phyloP scores from a whole-genome alignment of 2,329 filamentous ascomycete genomes.

The Knufia fluminis region DNA sequence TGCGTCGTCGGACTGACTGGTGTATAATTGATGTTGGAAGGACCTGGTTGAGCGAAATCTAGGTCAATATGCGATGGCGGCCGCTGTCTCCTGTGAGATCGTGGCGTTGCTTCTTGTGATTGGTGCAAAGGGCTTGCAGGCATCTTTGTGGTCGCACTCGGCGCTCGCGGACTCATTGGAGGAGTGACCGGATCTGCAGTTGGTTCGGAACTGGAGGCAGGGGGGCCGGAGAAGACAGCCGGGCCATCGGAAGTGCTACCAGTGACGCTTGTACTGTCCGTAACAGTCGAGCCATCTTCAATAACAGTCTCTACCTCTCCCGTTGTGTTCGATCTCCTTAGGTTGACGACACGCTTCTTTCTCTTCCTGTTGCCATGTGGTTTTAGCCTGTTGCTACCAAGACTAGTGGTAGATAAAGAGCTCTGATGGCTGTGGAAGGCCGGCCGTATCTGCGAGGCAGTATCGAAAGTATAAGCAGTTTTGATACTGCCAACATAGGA shows the following conservation, averaged over 20 bases:
- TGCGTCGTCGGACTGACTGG: neutral
- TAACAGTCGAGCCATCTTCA: slow-evolving; percentile 30
- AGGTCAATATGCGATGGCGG: neutral
- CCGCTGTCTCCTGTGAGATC: neutral
- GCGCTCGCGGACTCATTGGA: slow-evolving; percentile 36
- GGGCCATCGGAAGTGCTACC: slow-evolving; percentile 35
- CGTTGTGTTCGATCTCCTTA: slow-evolving; percentile 32
- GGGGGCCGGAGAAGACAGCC: slow-evolving; percentile 43
- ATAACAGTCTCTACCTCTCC: slow-evolving; percentile 34
- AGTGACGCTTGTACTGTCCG: slow-evolving; percentile 26
- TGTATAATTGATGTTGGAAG: too few relatives aligned
- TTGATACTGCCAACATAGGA: slow-evolving; percentile 47
- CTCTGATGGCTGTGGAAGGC: slow-evolving; percentile 26
- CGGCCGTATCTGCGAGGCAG: slow-evolving; percentile 57
- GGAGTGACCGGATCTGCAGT: slow-evolving; percentile 52
- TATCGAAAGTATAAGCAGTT: slow-evolving; percentile 61
- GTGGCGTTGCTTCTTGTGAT: slow-evolving; percentile 1
- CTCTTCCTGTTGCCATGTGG: slow-evolving; percentile 34
- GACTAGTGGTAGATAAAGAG: slow-evolving; percentile 31
- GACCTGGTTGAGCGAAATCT: neutral
- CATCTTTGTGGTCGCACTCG: neutral
- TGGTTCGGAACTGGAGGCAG: slow-evolving; percentile 36
- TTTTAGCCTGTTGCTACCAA: slow-evolving; percentile 33
- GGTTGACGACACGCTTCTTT: slow-evolving; percentile 42
- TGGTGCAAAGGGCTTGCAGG: neutral